Conservation (phyloP, 331 rosid species). For the Quercus phellos region DNA sequence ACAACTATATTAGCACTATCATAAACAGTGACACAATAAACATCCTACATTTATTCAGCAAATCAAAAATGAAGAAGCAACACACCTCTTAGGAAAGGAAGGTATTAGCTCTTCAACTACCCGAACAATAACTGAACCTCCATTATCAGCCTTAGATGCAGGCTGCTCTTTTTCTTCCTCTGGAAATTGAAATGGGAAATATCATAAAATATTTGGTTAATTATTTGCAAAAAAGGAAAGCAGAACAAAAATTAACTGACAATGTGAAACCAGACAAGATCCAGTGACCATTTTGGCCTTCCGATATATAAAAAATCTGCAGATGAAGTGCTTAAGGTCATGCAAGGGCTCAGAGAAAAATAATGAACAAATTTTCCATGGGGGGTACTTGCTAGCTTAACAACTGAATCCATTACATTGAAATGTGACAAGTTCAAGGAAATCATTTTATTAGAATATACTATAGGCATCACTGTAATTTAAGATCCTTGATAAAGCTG, state of each 20-base stretch:
- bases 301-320: neutral
- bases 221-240: neutral
- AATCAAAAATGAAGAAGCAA: neutral
- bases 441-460: no score
- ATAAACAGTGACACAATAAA: neutral
- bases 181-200: conserved; percentile 19
- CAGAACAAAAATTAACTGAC: neutral
- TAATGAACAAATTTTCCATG: no score
- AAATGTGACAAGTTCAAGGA: no score
- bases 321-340: no score
- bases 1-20: neutral
- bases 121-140: conserved; percentile 28
- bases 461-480: no score
- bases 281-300: neutral
- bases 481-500: no score
- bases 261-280: neutral
- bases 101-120: conserved; percentile 49
- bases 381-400: no score
- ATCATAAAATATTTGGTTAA: neutral
- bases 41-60: neutral
- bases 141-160: conserved; percentile 19
- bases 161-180: conserved; percentile 25
- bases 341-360: no score
- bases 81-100: conserved; percentile 62
- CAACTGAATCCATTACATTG: no score